These are phyloP conservation scores for Pseudocercospora musae DNA, from an alignment of 2,329 filamentous ascomycete species.

Conservation along the genomic window DNA sequence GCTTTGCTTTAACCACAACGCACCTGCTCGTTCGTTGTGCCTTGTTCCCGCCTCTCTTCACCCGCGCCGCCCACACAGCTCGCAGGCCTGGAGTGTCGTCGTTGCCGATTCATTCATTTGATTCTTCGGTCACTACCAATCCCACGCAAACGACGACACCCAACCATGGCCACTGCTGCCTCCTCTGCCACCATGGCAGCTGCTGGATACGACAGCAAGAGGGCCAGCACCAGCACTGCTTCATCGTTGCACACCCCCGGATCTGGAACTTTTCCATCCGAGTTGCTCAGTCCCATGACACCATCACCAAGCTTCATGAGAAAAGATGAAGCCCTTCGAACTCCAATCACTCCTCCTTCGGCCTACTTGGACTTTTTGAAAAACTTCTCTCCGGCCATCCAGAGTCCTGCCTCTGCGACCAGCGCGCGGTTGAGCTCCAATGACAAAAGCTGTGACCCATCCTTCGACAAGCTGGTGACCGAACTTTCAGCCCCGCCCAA, in stretches of 20 bases:
- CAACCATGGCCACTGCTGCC: constrained; percentile 6
- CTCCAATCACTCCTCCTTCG: constrained; percentile 83
- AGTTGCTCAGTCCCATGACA: constrained; percentile 63
- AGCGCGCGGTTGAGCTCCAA: constrained; percentile 50
- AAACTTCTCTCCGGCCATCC: constrained; percentile 67
- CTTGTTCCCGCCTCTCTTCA: constrained; percentile 16
- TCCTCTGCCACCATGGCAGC: constrained; percentile 21
- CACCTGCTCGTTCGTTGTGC: constrained; percentile 17
- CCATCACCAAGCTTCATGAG: constrained; percentile 64
- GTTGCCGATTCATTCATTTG: constrained; percentile 33
- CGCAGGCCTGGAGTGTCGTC: constrained; percentile 27
- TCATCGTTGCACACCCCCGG: constrained; percentile 53
- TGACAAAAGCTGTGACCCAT: constrained; percentile 36
- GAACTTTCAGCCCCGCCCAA: constrained; percentile 34
- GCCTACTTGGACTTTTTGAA: constrained; percentile 94
- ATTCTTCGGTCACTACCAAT: constrained; percentile 28
- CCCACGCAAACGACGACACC: constrained; percentile 27
- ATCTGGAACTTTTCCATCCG: constrained; percentile 56
- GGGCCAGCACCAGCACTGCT: constrained; percentile 30
- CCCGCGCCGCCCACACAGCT: constrained; percentile 26
- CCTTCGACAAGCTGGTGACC: constrained; percentile 25
- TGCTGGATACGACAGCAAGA: constrained; percentile 38
- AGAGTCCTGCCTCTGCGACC: constrained; percentile 63
- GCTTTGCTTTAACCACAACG: constrained; percentile 21
- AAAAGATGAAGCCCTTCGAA: constrained; percentile 64